Percentiles rank a stretch among this genome's conserved stretches.
Evolutionary conservation across 2,329 filamentous ascomycete species (phyloP).

Genomic region (Grosmannia serpens): DNA sequence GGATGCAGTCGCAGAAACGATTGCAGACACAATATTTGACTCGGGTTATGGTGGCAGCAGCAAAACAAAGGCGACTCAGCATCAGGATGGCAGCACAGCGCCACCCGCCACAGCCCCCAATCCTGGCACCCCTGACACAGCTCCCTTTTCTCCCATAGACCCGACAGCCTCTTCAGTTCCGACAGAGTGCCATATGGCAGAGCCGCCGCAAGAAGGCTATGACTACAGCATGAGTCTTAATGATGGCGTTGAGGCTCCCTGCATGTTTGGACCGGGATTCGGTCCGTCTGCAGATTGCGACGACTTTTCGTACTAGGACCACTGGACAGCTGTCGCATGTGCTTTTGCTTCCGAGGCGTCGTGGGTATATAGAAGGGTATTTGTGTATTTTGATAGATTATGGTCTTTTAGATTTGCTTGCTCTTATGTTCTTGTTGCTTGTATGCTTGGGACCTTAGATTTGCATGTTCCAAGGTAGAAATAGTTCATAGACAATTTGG

Average conservation of each 20-base stretch:
- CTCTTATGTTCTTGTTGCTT: neutral
- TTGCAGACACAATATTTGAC: neutral
- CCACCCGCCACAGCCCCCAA: neutral
- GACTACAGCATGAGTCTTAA: neutral
- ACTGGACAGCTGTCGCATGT: neutral
- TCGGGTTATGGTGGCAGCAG: neutral
- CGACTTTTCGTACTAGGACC: too few species aligned
- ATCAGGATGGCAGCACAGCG: neutral
- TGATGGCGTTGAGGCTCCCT: neutral
- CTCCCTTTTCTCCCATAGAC: neutral
- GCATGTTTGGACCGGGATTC: conserved; percentile 4
- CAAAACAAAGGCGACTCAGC: neutral
- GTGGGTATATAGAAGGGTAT: neutral
- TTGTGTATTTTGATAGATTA: neutral
- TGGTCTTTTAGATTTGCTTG: neutral
- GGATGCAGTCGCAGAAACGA: neutral
- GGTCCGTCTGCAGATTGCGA: too few species aligned
- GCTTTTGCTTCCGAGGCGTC: neutral
- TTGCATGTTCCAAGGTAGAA: neutral
- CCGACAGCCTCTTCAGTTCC: neutral
- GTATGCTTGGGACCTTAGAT: neutral
- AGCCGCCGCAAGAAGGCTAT: neutral
- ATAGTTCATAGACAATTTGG: neutral
- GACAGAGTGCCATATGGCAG: neutral
- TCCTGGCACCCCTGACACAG: neutral